Evolutionary conservation across 371 early-diverging fungal species (phyloP), one percentile per base, ranked within the genome.

Genomic region (Caulochytrium protostelioides): DNA sequence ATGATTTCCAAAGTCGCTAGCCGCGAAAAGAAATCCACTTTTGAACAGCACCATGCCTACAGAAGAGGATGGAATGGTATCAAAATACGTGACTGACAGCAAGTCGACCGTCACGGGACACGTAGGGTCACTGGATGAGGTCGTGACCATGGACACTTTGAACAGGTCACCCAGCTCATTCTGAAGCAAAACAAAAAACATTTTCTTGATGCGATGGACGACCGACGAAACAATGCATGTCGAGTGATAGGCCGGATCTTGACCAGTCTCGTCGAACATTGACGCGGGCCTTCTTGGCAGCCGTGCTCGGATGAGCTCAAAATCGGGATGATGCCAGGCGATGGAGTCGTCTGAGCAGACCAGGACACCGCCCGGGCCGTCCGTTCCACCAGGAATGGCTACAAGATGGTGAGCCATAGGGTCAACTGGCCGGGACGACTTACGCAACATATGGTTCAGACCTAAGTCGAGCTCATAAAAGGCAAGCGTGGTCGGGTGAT

Each of bases 391-490:
- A 23, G 90, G 89, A 4, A 72, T 70, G 38, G 80, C 71, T 23
- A 97, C 67, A 22, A 97, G 63, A 50, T 72, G 42, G 54, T 90
- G 82, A 0, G 87, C 59, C 17, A 65, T 59, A 1, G 50, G 52
- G 50, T 84, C 76, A 4, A 92, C 77, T 0, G 74, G 56, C 23
- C 77, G 73, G 42, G 72, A 76, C 90, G 89, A 91, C 52, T 81
- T 83, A 38, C 91, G 66, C 25, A 87, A 83, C 21, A 97, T 87
- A 50, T 92, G 95, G 54, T 97, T 97, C 25, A 97, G 67, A 24
- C 97, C 97, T 35, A 97, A 72, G 54, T 97, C 97, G 41, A 97
- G 55, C 55, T 97, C 95, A 44, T 94, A 92, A 44, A 79, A 90
- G n/a, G 76, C 79, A 46, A 94, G 51, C 41, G 67, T 55, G n/a